Evolutionary conservation across 306 rosid genomes (phyloP), one percentile per base, ranked within the genome.

Genomic region (Amphicarpaea edgeworthii): DNA sequence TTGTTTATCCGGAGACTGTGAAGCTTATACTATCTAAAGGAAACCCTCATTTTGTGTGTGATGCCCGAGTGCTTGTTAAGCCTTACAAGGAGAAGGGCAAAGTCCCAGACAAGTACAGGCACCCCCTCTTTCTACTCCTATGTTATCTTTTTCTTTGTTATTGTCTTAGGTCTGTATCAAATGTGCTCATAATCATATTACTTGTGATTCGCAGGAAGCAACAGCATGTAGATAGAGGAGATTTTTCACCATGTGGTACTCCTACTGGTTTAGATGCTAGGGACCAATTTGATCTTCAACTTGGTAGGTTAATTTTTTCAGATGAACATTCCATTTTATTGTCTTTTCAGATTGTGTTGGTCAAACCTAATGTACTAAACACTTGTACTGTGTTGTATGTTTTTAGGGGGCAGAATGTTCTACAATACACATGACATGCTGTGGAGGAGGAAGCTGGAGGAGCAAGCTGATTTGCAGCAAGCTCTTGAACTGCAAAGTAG

Each of bases 41-140:
- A 64, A 95, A 95, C 77, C 99, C 99, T 51, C 97, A 95, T 87
- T 95, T 95, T 51, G 97, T 95, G 15, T 92, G 99, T 83, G 99
- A 95, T 90, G 97, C 99, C 23, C 62, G 99, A 53, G 99, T 95
- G 58, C 97, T 95, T 17, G 99, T 95, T 24, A 95, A 95, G 87
- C 99, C 99, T 83, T 95, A 95, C 86, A 95, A 95, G 89, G 99
- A 95, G 88, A 95, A 95, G 70, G 99, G 99, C 78, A 95, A 95
- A 87, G 93, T 89, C 12, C 97, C 93, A 8, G 97, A 95, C 88
- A 95, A 90, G 97, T 95, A 90, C 92, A 85, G 87, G 92, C 96
- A 90, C 80, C 80, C 45, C 40, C 64, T 40, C 70, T 54, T 61
- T 28, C 61, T 67, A 32, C 8, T 64, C 53, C n/a, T 16, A 8